These are phyloP conservation scores for Macrolepiota dolichaula DNA, from an alignment of 768 basidiomycete species.

Conservation along the genomic window DNA sequence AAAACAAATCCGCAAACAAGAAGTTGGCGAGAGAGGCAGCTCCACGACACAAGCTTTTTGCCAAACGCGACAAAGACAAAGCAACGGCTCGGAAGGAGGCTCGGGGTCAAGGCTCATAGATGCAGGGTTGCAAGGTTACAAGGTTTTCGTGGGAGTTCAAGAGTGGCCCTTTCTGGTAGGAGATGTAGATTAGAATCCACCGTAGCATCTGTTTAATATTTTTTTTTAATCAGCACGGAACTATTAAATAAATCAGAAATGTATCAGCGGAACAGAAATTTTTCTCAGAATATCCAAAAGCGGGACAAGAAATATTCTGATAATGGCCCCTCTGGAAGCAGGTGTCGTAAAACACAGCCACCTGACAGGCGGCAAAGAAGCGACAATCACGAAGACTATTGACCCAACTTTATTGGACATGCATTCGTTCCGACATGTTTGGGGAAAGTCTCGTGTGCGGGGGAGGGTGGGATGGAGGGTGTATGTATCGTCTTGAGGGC, in stretches of 20 bases:
- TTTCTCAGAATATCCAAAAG: background rate
- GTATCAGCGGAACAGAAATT: background rate
- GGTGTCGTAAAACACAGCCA: conserved; percentile 12
- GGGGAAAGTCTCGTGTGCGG: background rate
- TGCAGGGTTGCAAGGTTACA: conserved; percentile 3
- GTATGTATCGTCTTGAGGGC: conserved; percentile 7
- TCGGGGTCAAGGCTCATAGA: conserved; percentile 13
- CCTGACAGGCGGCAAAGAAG: conserved; percentile 2
- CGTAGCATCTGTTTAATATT: background rate
- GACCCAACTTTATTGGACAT: conserved; percentile 1
- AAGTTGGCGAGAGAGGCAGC: conserved; percentile 54
- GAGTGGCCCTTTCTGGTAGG: background rate
- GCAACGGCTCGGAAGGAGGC: conserved; percentile 49
- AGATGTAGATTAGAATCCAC: background rate
- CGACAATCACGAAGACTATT: conserved; percentile 1
- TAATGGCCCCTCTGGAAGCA: background rate
- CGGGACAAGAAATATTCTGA: background rate
- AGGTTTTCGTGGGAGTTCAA: conserved; percentile 7
- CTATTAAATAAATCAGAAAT: background rate
- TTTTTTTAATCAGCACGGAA: background rate
- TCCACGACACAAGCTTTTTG: conserved; percentile 75
- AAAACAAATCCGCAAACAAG: conserved; percentile 90
- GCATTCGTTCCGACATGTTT: background rate
- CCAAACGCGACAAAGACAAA: conserved; percentile 78
- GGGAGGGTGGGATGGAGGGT: conserved; percentile 1